Evolutionary conservation across 352 stramenopile species (phyloP), one percentile per base, ranked within the genome.

Genomic region (Pythium grandisporangium): DNA sequence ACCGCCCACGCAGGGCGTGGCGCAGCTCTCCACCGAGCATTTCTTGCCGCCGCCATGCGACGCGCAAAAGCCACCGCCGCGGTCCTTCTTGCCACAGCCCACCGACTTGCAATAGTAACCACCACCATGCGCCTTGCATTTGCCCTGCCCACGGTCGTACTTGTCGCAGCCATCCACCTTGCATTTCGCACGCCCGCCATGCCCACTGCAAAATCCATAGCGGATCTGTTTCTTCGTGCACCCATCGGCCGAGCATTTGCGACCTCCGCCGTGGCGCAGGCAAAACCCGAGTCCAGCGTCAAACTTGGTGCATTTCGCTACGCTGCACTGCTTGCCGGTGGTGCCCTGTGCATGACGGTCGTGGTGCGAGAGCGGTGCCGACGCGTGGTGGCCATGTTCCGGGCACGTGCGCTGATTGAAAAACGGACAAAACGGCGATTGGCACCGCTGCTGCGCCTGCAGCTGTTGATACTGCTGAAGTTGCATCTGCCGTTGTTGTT

Each of bases 21-120:
- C 55, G 42, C 73, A 88, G 29, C 69, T 65, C 2, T 84, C 68
- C 7, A 84, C 55, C 27, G 67, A 93, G 45, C 79, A 93, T 39
- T 87, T 85, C 40, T 89, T 90, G 20, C 81, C 81, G 6, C 81
- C 81, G 5, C 81, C 81, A 42, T 92, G 81, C 6, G 65, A 51
- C 19, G 73, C 77, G 48, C 81, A 94, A 19, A 82, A 68, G 13
- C 81, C 81, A 4, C 80, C 78, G 17, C 81, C 81, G 40, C 87
- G 84, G 45, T 94, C 79, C 36, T 88, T 87, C 61, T 94, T 94
- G 17, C 42, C 52, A 46, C 81, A 94, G 5, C 70, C 77, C 4
- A 79, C 58, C 4, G 70, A 43, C 39, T 88, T 88, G 45, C 81
- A 94, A 26, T 73, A 75, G 46, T 92, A 89, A 12, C 78, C 78